Evolutionary conservation across 768 basidiomycete genomes (phyloP).

Genomic region (Inosperma sp.): DNA sequence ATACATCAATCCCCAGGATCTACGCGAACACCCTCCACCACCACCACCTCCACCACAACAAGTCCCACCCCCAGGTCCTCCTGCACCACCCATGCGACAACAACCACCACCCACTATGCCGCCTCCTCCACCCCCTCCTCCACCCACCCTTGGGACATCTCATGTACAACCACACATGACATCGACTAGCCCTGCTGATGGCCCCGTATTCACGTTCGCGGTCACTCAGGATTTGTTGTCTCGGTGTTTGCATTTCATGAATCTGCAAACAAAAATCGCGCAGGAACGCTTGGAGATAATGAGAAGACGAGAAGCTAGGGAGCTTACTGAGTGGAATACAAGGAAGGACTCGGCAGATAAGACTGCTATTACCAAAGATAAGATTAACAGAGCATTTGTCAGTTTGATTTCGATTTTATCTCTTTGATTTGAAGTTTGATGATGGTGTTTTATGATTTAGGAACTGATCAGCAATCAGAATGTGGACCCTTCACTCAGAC

Average conservation of each 20-base stretch:
- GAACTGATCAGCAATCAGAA: constrained; percentile 57
- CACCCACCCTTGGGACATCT: neutral
- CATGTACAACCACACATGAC: constrained; percentile 7
- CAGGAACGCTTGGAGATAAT: constrained; percentile 69
- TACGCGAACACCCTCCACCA: constrained; percentile 30
- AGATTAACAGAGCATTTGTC: constrained; percentile 61
- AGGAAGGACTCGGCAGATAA: constrained; percentile 22
- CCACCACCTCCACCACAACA: constrained; percentile 15
- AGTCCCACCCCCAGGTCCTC: constrained; percentile 10
- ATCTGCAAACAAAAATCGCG: constrained; percentile 63
- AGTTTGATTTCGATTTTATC: constrained; percentile 16
- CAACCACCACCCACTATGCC: constrained; percentile 9
- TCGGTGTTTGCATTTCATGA: constrained; percentile 42
- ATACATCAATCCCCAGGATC: constrained; percentile 38
- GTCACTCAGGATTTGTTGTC: constrained; percentile 22
- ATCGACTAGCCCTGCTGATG: constrained; percentile 1
- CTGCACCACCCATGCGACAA: constrained; percentile 12
- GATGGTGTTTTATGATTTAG: constrained; percentile 19
- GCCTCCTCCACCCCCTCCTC: constrained; percentile 6
- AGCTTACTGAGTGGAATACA: constrained; percentile 46
- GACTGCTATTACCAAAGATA: constrained; percentile 44
- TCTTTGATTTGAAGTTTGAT: neutral
- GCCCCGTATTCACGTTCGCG: constrained; percentile 15
- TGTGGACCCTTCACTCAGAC: constrained; percentile 57
- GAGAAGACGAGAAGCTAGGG: constrained; percentile 63